Evolutionary conservation across 192 early-diverging fungal species (phyloP).

Genomic region (Coemansia sp.): DNA sequence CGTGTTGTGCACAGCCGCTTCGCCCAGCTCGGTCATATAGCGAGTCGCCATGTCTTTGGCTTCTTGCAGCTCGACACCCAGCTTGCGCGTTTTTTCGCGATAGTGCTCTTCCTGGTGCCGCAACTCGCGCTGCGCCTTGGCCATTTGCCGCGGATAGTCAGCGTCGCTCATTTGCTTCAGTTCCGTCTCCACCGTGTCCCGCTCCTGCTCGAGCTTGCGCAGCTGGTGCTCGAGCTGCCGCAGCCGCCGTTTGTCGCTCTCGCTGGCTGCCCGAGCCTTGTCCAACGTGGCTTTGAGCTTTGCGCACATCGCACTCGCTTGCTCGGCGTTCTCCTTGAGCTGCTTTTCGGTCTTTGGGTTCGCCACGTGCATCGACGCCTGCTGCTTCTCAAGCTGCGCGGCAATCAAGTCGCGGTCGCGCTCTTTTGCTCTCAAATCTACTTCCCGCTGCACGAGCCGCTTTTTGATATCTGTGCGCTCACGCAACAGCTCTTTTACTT

Average conservation of each 20-base stretch:
- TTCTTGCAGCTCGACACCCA: slow-evolving; percentile 31
- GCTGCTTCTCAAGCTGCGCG: slow-evolving; percentile 29
- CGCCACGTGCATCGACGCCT: slow-evolving; percentile 3
- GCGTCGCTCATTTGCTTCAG: slow-evolving; percentile 16
- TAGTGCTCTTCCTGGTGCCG: slow-evolving; percentile 33
- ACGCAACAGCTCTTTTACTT: slow-evolving; percentile 28
- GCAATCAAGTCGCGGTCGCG: slow-evolving; percentile 20
- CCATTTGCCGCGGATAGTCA: slow-evolving; percentile 31
- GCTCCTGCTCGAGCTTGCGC: slow-evolving; percentile 41
- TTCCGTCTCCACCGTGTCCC: slow-evolving; percentile 23
- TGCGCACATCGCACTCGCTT: slow-evolving; percentile 23
- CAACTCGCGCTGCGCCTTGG: slow-evolving; percentile 22
- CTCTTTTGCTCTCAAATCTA: slow-evolving; percentile 34
- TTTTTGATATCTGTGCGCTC: slow-evolving; percentile 35
- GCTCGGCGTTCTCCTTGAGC: slow-evolving; percentile 32
- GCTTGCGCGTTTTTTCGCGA: slow-evolving; percentile 33
- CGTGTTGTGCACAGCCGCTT: slow-evolving; percentile 43
- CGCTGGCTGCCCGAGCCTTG: slow-evolving; percentile 13
- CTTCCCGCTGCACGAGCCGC: slow-evolving; percentile 22
- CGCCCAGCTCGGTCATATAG: slow-evolving; percentile 49
- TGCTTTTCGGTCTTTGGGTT: slow-evolving; percentile 31
- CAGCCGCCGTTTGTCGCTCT: slow-evolving; percentile 27
- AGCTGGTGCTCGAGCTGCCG: slow-evolving; percentile 29
- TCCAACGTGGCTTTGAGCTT: slow-evolving; percentile 30
- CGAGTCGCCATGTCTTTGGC: slow-evolving; percentile 30